phyloP scores from a whole-genome alignment of 1,139 yeast genomes.

The Suhomyces terraborum region DNA sequence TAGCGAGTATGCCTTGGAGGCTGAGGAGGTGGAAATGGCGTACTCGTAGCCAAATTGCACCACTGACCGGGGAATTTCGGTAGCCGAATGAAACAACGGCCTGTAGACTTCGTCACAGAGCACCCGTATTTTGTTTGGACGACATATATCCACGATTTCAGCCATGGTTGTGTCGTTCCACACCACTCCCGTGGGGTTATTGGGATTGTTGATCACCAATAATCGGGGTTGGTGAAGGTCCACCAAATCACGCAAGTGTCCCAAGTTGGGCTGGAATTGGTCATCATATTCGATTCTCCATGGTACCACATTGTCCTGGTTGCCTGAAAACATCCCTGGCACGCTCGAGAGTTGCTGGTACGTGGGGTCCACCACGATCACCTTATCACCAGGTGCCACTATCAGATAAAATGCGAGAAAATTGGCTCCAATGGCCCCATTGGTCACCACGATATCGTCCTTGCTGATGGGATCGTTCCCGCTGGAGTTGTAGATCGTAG shows the following conservation, averaged over 20 bases:
- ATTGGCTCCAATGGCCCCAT: constrained; percentile 64
- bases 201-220: constrained; percentile 54
- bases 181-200: constrained; percentile 57
- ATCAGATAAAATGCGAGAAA: constrained; percentile 50
- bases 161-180: constrained; percentile 37
- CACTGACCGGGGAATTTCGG: constrained; percentile 39
- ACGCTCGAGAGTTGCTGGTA: constrained; percentile 57
- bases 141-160: constrained; percentile 44
- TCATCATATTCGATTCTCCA: constrained; percentile 37
- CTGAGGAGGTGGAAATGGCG: constrained; percentile 52
- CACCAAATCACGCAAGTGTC: constrained; percentile 30
- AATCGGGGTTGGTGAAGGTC: constrained; percentile 40
- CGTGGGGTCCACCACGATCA: constrained; percentile 52
- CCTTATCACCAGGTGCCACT: constrained; percentile 51
- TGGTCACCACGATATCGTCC: constrained; percentile 49
- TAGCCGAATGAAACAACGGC: constrained; percentile 49
- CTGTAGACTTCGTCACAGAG: constrained; percentile 60
- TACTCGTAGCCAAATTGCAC: constrained; percentile 45
- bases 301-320: constrained; percentile 33
- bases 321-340: constrained; percentile 51
- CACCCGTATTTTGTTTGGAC: constrained; percentile 32
- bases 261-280: constrained; percentile 40
- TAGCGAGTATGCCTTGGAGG: constrained; percentile 56
- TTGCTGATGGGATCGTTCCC: constrained; percentile 17
- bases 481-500: constrained; percentile 31